Evolutionary conservation across 176 grass and related monocot species (phyloP).

Genomic region (Saccharum spontaneum): DNA sequence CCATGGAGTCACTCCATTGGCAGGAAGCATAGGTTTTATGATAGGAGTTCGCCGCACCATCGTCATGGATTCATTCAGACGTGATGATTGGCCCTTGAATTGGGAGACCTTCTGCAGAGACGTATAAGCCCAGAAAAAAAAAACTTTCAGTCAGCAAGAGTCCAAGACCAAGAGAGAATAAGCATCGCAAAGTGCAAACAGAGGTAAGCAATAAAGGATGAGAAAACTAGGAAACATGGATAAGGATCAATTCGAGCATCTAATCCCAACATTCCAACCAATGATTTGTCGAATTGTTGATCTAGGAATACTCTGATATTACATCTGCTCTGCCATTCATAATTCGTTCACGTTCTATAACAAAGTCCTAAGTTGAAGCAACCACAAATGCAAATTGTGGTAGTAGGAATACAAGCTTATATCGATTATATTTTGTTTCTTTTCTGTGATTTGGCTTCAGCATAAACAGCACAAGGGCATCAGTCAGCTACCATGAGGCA

Average conservation of each 20-base stretch:
- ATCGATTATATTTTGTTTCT: not conserved
- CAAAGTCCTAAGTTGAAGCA: not conserved
- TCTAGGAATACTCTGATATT: not conserved
- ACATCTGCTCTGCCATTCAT: not conserved
- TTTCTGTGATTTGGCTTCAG: not conserved
- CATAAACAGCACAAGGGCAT: not conserved
- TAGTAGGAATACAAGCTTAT: not conserved
- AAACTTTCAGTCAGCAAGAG: not conserved
- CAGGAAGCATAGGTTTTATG: conserved; percentile 56
- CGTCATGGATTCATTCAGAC: conserved; percentile 65
- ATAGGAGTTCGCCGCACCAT: conserved; percentile 53
- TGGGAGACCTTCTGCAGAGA: conserved; percentile 69
- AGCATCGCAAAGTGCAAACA: not conserved
- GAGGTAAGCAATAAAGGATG: not conserved
- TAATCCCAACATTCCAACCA: not conserved
- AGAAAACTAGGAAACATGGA: not conserved
- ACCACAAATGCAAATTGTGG: not conserved
- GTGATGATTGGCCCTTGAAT: conserved; percentile 63
- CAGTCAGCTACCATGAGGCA: not conserved
- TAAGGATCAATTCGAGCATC: not conserved
- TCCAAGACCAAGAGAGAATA: not conserved
- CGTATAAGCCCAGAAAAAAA: conserved; percentile 8
- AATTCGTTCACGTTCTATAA: not conserved
- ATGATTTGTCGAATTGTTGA: not conserved
- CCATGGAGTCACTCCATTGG: conserved; percentile 67